These are phyloP conservation scores for Penicillium brevicompactum DNA, from an alignment of 2,329 filamentous ascomycete species.

Conservation along the genomic window DNA sequence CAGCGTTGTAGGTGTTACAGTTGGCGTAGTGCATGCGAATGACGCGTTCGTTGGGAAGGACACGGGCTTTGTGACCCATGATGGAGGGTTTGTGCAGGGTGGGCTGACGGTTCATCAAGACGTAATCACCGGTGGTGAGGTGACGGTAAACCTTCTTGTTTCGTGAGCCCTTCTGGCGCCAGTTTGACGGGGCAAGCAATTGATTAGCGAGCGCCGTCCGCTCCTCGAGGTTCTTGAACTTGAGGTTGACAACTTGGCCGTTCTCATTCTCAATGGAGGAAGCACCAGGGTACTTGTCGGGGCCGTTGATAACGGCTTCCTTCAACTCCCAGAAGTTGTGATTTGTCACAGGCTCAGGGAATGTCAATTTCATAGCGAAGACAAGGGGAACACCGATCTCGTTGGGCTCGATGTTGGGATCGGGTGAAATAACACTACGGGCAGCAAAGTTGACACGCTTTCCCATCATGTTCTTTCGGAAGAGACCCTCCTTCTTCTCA, in stretches of 20 bases:
- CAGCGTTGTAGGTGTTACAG: slow-evolving; percentile 98
- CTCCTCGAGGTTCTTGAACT: slow-evolving; percentile 85
- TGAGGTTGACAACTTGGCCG: slow-evolving; percentile 84
- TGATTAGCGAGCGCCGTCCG: slow-evolving; percentile 89
- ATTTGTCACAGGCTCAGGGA: slow-evolving; percentile 94
- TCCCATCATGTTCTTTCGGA: slow-evolving; percentile 99
- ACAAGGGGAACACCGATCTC: slow-evolving; percentile 98
- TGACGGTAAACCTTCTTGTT: slow-evolving; percentile 98
- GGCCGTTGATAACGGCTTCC: slow-evolving; percentile 92
- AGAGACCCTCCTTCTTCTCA: slow-evolving; percentile 98
- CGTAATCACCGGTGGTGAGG: slow-evolving; percentile 93
- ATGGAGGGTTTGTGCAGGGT: slow-evolving; percentile 98
- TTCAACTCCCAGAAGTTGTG: slow-evolving; percentile 97
- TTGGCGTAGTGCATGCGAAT: slow-evolving; percentile 99
- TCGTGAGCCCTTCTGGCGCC: slow-evolving; percentile 70
- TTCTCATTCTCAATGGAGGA: slow-evolving; percentile 94
- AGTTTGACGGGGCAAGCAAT: slow-evolving; percentile 80
- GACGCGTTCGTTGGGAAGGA: slow-evolving; percentile 91
- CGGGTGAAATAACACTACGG: slow-evolving; percentile 94
- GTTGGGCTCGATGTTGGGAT: slow-evolving; percentile 98
- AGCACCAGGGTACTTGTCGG: slow-evolving; percentile 91
- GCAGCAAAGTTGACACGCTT: slow-evolving; percentile 99
- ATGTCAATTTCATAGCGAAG: slow-evolving; percentile 93
- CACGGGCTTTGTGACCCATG: slow-evolving; percentile 93
- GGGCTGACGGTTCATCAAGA: slow-evolving; percentile 97